phyloP scores from a whole-genome alignment of 306 rosid species.

The Dalbergia cultrata region DNA sequence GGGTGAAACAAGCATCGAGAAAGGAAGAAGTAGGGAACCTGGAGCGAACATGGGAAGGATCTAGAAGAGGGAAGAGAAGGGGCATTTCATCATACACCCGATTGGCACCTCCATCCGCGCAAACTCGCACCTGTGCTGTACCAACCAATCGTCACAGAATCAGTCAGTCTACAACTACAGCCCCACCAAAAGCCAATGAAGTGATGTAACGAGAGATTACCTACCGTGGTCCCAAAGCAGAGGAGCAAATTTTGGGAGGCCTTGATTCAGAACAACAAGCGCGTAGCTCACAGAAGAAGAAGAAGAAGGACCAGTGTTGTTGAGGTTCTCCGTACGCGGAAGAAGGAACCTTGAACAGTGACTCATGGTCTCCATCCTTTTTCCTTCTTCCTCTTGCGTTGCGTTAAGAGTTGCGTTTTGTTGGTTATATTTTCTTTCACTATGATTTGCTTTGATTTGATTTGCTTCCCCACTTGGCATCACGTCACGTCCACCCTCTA shows the following conservation, averaged over 20 bases:
- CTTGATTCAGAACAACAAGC: slow-evolving; percentile 82
- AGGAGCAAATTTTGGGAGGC: slow-evolving; percentile 82
- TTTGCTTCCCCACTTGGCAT: too few species aligned
- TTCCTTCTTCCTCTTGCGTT: background rate
- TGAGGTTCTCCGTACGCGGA: slow-evolving; percentile 43
- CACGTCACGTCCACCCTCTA: too few species aligned
- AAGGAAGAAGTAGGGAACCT: slow-evolving; percentile 50
- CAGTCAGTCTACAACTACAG: too few species aligned
- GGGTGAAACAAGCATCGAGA: too few species aligned
- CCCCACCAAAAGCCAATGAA: too few species aligned
- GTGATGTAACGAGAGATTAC: too few species aligned
- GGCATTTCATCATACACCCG: slow-evolving; percentile 89
- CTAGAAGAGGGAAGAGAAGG: slow-evolving; percentile 64
- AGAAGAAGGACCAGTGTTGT: background rate
- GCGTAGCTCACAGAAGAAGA: slow-evolving; percentile 47
- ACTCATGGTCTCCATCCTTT: slow-evolving; percentile 61
- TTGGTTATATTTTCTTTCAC: too few species aligned
- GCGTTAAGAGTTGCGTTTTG: too few species aligned
- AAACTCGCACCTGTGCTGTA: slow-evolving; percentile 73
- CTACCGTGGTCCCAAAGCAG: slow-evolving; percentile 91
- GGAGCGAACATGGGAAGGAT: slow-evolving; percentile 67
- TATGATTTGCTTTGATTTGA: too few species aligned
- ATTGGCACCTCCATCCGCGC: slow-evolving; percentile 99
- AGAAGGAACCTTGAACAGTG: slow-evolving; percentile 82
- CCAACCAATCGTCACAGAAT: background rate